Evolutionary conservation across 495 filamentous ascomycete genomes (phyloP).

Genomic region (Bathelium albidoporum): DNA sequence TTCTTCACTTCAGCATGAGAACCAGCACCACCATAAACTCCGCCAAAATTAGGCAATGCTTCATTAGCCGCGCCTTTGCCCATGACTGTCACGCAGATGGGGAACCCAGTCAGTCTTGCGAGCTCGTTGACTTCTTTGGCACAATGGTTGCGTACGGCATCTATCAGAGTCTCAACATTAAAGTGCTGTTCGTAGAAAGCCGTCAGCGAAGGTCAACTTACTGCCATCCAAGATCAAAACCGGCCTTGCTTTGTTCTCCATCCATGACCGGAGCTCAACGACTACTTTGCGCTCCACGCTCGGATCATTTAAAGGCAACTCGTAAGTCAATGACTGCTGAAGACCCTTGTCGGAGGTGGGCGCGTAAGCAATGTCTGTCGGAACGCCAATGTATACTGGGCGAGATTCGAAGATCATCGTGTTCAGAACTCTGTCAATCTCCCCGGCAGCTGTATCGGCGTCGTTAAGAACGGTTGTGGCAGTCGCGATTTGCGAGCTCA

Average conservation of each 20-base stretch:
- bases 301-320: constrained; percentile 16
- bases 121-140: constrained; percentile 22
- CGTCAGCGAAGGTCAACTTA: neutral
- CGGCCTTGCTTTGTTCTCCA: constrained; percentile 21
- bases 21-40: constrained; percentile 25
- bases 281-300: constrained; percentile 17
- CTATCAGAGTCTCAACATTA: constrained; percentile 10
- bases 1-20: constrained; percentile 19
- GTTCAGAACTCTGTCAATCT: constrained; percentile 36
- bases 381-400: constrained; percentile 24
- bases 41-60: constrained; percentile 22
- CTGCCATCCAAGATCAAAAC: constrained; percentile 29
- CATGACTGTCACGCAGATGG: constrained; percentile 28
- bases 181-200: neutral
- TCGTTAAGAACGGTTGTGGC: constrained; percentile 29
- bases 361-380: constrained; percentile 27
- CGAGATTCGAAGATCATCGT: constrained; percentile 17
- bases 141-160: constrained; percentile 18
- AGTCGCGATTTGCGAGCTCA: constrained; percentile 29
- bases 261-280: constrained; percentile 18
- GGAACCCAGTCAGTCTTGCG: constrained; percentile 25
- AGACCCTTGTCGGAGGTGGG: constrained; percentile 21
- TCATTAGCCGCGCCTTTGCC: constrained; percentile 32
- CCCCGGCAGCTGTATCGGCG: constrained; percentile 23
- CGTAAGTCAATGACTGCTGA: constrained; percentile 14